A percentile compares a stretch with the other conserved stretches of the same genome.
Conservation (phyloP, 805 yeast genomes). For the Cyberlindnera sargentensis region DNA sequence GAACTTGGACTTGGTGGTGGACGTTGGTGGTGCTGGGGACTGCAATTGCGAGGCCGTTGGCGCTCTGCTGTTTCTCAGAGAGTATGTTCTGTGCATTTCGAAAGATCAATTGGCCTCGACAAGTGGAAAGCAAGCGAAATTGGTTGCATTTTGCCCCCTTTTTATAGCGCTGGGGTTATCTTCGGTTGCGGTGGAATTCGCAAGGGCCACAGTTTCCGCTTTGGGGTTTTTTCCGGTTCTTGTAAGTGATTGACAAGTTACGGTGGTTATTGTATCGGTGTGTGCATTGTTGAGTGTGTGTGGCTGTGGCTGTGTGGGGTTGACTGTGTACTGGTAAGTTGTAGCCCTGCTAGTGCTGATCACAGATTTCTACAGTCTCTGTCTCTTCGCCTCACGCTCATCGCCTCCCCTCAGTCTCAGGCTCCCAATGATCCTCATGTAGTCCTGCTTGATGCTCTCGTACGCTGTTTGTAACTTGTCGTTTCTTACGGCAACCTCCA, state of each 20-base stretch:
- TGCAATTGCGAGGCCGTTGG: conserved; percentile 79
- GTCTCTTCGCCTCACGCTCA: too few species aligned
- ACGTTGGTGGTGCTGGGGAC: conserved; percentile 76
- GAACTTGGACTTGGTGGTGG: conserved; percentile 65
- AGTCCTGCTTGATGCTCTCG: conserved; percentile 62
- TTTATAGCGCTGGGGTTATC: not conserved
- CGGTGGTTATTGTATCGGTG: too few species aligned
- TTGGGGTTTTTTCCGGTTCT: too few species aligned
- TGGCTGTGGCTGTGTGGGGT: too few species aligned
- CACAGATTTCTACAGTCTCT: too few species aligned
- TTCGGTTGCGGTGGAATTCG: too few species aligned
- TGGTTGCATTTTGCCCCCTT: not conserved
- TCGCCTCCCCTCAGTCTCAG: conserved; percentile 12
- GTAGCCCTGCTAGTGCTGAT: too few species aligned
- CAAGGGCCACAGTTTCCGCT: too few species aligned
- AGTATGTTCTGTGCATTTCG: conserved; percentile 76
- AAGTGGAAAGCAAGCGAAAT: not conserved
- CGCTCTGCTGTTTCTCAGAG: conserved; percentile 70
- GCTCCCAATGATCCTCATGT: conserved; percentile 40
- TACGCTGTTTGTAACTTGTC: conserved; percentile 76
- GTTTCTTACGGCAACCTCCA: conserved; percentile 55
- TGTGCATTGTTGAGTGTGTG: too few species aligned
- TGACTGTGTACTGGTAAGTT: too few species aligned
- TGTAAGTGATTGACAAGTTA: too few species aligned
- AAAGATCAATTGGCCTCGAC: not conserved